Base-by-base conservation (phyloP, 2,329 filamentous ascomycete species). In the Fusarium hainanense region DNA sequence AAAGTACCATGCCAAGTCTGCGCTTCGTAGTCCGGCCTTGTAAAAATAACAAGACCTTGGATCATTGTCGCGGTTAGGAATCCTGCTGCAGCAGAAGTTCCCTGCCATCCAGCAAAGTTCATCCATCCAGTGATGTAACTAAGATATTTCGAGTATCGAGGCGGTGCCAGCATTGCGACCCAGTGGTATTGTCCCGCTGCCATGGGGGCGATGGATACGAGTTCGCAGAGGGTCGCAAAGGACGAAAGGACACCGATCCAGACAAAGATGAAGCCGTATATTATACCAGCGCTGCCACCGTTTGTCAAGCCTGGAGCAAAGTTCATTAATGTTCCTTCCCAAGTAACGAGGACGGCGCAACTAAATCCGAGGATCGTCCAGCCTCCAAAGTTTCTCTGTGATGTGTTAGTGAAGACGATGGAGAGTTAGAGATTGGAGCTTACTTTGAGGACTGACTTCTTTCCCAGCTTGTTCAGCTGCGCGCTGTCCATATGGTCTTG, bases 231-330 rank as follows among this genome's bases (percentile, higher is more conserved):
- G 7, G 64, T 69, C 2, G 71, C 68, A 20, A 74, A 74, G 25
- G 70, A 67, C 27, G 71, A 73, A 11, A 74, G 69, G 1, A 82
- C 86, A 2, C 82, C 83, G 20, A 77, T 71, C 83, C 84, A 86
- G 20, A 84, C 82, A 48, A 87, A 82, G 32, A 87, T 79, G 75
- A 83, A 87, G 49, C 84, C 84, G 67, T 85, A 87, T 12, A 87
- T 74, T 9, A 85, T 76, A 7, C 85, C 84, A 2, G 63, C 71
- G 3, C 71, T 66, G 4, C 74, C 74, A 5, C 74, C 74, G 20
- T 75, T 75, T 6, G 58, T 60, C 20, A 75, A 58, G 20, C 73
- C 74, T 3, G 72, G 66, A 2, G 74, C 69, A 21, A 75, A 75
- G 57, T 73, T 70, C 72, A 76, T 70, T 2, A 75, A 63, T 2